Percentiles rank a stretch among this genome's conserved stretches.
These are phyloP conservation scores for Fagus crenata DNA, from an alignment of 306 rosid species.

Conservation along the genomic window DNA sequence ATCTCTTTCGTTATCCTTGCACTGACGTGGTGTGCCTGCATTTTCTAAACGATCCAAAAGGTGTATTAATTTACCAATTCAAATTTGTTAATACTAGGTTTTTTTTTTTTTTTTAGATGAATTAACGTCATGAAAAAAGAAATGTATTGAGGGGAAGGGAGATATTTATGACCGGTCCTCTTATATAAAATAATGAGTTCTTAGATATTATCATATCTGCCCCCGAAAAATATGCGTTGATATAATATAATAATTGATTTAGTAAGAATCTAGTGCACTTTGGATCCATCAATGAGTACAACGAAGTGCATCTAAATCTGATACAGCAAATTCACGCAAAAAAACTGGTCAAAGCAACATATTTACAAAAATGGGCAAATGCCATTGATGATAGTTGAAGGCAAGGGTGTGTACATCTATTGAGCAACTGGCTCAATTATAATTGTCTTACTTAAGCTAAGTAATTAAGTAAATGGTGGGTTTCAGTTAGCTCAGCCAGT, in stretches of 20 bases:
- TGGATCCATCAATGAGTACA: conserved; percentile 41
- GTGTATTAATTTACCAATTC: too few relatives aligned
- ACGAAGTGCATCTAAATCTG: conserved; percentile 27
- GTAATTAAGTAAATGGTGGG: too few relatives aligned
- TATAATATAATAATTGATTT: neutral
- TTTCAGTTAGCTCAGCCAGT: fast-evolving
- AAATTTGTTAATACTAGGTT: neutral
- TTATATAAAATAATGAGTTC: neutral
- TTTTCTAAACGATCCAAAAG: neutral
- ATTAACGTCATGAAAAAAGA: neutral
- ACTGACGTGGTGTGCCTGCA: neutral
- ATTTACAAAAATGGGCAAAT: conserved; percentile 31
- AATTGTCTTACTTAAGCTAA: too few relatives aligned
- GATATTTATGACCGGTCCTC: conserved; percentile 7
- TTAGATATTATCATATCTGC: neutral
- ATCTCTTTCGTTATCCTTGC: conserved; percentile 20
- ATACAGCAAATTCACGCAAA: conserved; percentile 18
- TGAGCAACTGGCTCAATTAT: too few relatives aligned
- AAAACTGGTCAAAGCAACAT: neutral
- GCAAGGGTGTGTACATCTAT: too few relatives aligned
- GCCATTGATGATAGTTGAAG: neutral
- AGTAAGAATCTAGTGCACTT: conserved; percentile 13
- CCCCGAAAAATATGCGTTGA: neutral
- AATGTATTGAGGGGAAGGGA: neutral
- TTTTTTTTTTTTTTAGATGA: neutral